Conservation (phyloP, 2,329 filamentous ascomycete species). For the Dichotomopilus funicola region DNA sequence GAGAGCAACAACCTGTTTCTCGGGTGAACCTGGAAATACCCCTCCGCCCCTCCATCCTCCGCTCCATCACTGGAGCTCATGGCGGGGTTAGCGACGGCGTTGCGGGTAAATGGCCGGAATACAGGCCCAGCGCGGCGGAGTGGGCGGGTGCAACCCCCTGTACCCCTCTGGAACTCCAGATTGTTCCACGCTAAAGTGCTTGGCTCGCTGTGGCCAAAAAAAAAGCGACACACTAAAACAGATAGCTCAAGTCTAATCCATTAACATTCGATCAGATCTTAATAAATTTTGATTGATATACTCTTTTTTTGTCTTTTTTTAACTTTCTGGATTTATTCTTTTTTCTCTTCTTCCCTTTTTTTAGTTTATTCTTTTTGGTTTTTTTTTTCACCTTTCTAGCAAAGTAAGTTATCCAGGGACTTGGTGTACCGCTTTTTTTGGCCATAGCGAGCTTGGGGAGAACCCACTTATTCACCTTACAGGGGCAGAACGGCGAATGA, state of each 20-base stretch:
- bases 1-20: not conserved
- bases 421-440: too few relatives aligned
- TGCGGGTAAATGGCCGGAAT: constrained; percentile 25
- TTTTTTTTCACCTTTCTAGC: too few relatives aligned
- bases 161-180: not conserved
- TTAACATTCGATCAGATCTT: too few relatives aligned
- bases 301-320: too few relatives aligned
- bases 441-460: not conserved
- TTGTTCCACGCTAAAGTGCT: constrained; percentile 3
- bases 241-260: too few relatives aligned
- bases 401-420: too few relatives aligned
- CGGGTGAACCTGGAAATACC: not conserved
- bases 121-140: not conserved
- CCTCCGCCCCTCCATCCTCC: constrained; percentile 2
- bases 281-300: too few relatives aligned
- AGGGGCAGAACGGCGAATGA: constrained; percentile 6
- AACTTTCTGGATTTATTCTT: too few relatives aligned
- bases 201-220: too few relatives aligned
- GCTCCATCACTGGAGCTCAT: constrained; percentile 9
- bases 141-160: not conserved
- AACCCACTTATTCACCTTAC: not conserved
- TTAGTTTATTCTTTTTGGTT: too few relatives aligned
- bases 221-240: too few relatives aligned
- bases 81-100: constrained; percentile 21
- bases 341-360: too few relatives aligned